Evolutionary conservation across 139 green algal species (phyloP).

Genomic region (Diplosphaera chodatii): DNA sequence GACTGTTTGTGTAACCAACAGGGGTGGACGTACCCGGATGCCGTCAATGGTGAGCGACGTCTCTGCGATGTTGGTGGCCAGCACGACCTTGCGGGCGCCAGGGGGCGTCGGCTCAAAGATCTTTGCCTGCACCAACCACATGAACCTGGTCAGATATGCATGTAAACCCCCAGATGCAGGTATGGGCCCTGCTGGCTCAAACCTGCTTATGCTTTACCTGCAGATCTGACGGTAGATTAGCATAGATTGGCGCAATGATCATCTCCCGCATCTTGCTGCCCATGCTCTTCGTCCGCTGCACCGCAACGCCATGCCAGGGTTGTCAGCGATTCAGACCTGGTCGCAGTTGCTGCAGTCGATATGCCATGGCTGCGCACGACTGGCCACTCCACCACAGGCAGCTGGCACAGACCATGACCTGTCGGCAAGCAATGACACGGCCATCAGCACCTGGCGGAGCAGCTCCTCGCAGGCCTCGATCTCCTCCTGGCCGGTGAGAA

Average conservation of each 20-base stretch:
- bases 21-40: constrained; percentile 74
- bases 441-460: constrained; percentile 51
- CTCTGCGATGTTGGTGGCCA: constrained; percentile 99
- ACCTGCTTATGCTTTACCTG: constrained; percentile 52
- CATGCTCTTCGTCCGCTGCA: constrained; percentile 71
- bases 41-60: constrained; percentile 96
- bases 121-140: constrained; percentile 63
- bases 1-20: too few relatives aligned
- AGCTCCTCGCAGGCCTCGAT: constrained; percentile 93
- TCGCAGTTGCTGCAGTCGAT: too few relatives aligned
- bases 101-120: constrained; percentile 94
- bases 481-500: constrained; percentile 96
- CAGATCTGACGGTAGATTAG: constrained; percentile 92
- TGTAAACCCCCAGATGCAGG: too few relatives aligned
- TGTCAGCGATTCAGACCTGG: too few relatives aligned
- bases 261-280: constrained; percentile 89
- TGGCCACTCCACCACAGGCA: too few relatives aligned
- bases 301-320: too few relatives aligned
- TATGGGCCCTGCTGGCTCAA: too few relatives aligned
- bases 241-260: constrained; percentile 95
- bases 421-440: too few relatives aligned
- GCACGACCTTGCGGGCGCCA: constrained; percentile 87
- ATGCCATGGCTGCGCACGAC: too few relatives aligned
- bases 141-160: too few relatives aligned
- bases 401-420: too few relatives aligned